Base-by-base conservation (phyloP, 2,329 filamentous ascomycete species). In the Aspergillus sp. region DNA sequence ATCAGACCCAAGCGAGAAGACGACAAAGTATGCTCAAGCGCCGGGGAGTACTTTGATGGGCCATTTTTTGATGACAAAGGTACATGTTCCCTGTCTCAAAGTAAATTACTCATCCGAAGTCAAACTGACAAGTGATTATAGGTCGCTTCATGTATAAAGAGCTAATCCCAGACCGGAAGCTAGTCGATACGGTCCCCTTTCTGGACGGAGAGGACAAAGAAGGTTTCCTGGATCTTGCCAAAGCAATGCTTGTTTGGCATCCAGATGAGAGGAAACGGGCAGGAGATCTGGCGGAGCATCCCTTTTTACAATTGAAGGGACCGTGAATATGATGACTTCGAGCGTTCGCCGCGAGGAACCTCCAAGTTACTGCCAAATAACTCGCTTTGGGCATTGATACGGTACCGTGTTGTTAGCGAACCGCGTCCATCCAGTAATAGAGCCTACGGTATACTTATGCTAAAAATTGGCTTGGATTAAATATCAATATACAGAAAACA, bases 51-150 rank as follows among this genome's bases (percentile, higher is more conserved):
- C 57, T 76, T 72, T 44, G 57, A 64, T 58, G 71, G 74, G 53
- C 73, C 70, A 50, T 74, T 77, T 53, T 76, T 77, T 67, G 65
- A 73, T 41, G 52, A 62, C 40, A 59, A 72, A 55, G 66, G 68
- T 73, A 70, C 63, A 57, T 73, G 9, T 43, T 62, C 54, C 45
- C 48, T 57, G 55, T 64, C 53, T 63, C 5, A 21, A 59, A 60
- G 11, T 4, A 3, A 52, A 61, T 56, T 41, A 57, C 63, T 64
- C 51, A 21, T 21, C 21, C 1, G 21, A 4, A 21, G 21, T 52
- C 45, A 60, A 49, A 59, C 64, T 69, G 21, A 69, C 52, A 23
- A 63, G 62, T 59, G 12, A 60, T 65, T 35, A 47, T 59, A 73
- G 71, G 74, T 58, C 57, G 56, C 57, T 73, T 69, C 58, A 66